A percentile compares a stretch with the other conserved stretches of the same genome.
phyloP scores from a whole-genome alignment of 371 early-diverging fungal genomes.

The Mucor racemosus region DNA sequence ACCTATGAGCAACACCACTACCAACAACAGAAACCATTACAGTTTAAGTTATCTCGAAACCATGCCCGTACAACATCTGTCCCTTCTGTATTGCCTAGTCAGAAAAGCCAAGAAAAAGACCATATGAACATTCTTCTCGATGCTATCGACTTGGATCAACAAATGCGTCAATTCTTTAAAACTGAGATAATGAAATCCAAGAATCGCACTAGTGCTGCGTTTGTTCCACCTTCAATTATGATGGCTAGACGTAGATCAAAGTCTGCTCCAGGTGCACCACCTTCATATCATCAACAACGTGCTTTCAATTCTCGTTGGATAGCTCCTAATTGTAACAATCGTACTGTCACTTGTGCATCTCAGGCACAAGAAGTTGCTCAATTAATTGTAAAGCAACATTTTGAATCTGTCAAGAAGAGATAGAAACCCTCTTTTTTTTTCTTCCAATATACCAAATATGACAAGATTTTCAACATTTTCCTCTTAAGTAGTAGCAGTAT shows the following conservation, averaged over 20 bases:
- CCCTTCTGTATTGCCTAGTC: conserved; percentile 44
- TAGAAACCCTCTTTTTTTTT: background rate
- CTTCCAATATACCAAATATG: background rate
- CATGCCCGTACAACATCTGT: conserved; percentile 45
- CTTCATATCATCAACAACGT: conserved; percentile 30
- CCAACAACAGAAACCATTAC: conserved; percentile 5
- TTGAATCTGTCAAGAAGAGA: conserved; percentile 32
- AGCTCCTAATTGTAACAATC: conserved; percentile 7
- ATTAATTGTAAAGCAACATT: conserved; percentile 33
- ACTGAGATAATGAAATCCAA: conserved; percentile 42
- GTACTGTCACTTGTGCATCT: conserved; percentile 23
- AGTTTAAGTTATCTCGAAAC: conserved; percentile 16
- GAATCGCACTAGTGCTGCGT: conserved; percentile 8
- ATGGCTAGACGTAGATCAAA: conserved; percentile 40
- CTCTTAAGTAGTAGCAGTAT: background rate
- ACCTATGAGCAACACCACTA: conserved; percentile 6
- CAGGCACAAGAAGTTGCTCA: conserved; percentile 31
- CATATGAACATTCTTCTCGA: conserved; percentile 46
- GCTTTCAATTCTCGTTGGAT: conserved; percentile 30
- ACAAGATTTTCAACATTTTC: background rate
- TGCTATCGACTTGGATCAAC: conserved; percentile 54
- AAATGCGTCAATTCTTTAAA: conserved; percentile 47
- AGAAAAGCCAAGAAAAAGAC: conserved; percentile 20
- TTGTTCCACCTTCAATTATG: conserved; percentile 15
- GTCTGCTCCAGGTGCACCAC: conserved; percentile 52